Evolutionary conservation across 2,329 filamentous ascomycete genomes (phyloP), one percentile per base, ranked within the genome.

Genomic region (Cytospora piceae): DNA sequence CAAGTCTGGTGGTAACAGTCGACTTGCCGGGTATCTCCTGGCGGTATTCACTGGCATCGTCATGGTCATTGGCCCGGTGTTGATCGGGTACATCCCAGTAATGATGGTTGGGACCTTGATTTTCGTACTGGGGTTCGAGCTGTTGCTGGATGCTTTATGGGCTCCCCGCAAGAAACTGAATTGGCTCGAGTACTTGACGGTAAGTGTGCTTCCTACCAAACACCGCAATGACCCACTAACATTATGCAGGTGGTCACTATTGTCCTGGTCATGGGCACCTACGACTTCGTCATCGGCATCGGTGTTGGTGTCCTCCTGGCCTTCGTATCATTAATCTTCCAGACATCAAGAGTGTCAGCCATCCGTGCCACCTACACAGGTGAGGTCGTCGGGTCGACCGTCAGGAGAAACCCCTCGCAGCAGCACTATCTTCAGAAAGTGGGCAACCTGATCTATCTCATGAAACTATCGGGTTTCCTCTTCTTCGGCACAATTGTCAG

Each of bases 401-500:
- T 99, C 32, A 87, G 95, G 61, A 88, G 95, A 62, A 96, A 97
- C 70, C 92, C 92, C 0, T 89, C 93, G 4, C 95, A 99, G 72
- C 90, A 94, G 67, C 88, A 91, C 66, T 99, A 95, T 73, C 81
- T 99, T 4, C 89, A 89, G 67, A 86, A 94, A 70, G 94, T 95
- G 20, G 94, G 94, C 3, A 85, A 87, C 37, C 95, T 99, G 75
- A 95, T 96, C 39, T 90, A 92, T 66, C 89, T 98, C 58, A 90
- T 96, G 73, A 98, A 98, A 76, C 84, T 99, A 20, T 90, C 91
- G 0, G 94, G 95, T 0, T 98, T 94, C 73, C 85, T 99, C n/a
- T 99, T 99, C 82, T 99, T 99, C 71, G 95, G 95, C 20, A 98
- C 94, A 3, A 97, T 99, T 70, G 94, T 97, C 61, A 93, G 92